phyloP scores from a whole-genome alignment of 2,329 filamentous ascomycete genomes.

The Xenosphaeropsis pyriputrescens region DNA sequence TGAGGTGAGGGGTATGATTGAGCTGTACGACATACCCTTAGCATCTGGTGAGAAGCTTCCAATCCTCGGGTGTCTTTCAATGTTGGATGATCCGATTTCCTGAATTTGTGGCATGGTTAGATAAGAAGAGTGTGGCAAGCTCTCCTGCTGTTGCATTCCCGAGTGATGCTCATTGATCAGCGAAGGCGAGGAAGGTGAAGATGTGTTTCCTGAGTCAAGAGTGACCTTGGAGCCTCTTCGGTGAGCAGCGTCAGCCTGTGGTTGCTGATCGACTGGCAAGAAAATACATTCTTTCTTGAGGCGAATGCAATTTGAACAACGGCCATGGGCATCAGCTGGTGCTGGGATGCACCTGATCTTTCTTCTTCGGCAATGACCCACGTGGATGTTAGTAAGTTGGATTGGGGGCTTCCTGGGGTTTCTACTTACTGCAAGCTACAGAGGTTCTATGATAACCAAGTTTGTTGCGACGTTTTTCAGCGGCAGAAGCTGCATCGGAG shows the following conservation, averaged over 20 bases:
- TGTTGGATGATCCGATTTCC: constrained; percentile 26
- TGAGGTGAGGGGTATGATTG: background rate
- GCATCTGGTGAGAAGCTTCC: constrained; percentile 18
- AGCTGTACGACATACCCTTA: constrained; percentile 12
- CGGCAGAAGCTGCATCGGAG: constrained; percentile 18
- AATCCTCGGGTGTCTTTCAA: constrained; percentile 21
- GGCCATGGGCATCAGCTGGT: constrained; percentile 54
- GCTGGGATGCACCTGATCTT: constrained; percentile 86
- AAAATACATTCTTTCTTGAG: constrained; percentile 93
- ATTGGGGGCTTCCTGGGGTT: background rate
- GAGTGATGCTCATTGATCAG: constrained; percentile 11
- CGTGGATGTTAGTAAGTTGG: constrained; percentile 6
- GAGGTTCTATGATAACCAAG: constrained; percentile 91
- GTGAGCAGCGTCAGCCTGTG: constrained; percentile 29
- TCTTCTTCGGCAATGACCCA: constrained; percentile 80
- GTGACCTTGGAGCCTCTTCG: constrained; percentile 23
- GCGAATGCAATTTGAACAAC: constrained; percentile 86
- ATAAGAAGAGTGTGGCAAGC: constrained; percentile 24
- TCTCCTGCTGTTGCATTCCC: constrained; percentile 24
- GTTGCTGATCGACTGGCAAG: constrained; percentile 71
- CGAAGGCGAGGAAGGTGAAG: constrained; percentile 30
- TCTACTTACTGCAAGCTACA: constrained; percentile 78
- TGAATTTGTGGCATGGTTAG: constrained; percentile 28
- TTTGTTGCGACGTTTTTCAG: constrained; percentile 71
- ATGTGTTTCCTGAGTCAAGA: constrained; percentile 22